phyloP scores from a whole-genome alignment of 1,139 yeast genomes.

The Geotrichum reessii region DNA sequence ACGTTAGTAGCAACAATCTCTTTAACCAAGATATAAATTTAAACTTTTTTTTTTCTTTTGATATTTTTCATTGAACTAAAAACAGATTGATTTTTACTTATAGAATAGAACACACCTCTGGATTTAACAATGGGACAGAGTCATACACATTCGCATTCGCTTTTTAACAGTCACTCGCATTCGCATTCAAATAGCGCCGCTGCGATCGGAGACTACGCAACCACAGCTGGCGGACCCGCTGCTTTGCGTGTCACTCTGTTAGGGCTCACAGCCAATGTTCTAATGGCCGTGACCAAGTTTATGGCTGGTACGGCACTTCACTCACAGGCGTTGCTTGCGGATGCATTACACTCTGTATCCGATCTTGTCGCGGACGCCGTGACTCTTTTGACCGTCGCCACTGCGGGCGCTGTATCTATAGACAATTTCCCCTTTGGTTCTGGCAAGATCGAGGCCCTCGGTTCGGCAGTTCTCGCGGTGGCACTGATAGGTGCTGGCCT shows the following conservation, averaged over 20 bases:
- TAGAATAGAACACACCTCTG: not conserved
- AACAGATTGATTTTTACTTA: not conserved
- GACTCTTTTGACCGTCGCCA: slow-evolving; percentile 81
- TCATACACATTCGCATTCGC: slow-evolving; percentile 9
- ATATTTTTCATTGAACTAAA: not conserved
- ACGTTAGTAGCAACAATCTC: not conserved
- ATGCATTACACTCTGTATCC: slow-evolving; percentile 88
- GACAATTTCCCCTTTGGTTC: slow-evolving; percentile 74
- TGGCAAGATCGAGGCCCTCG: slow-evolving; percentile 89
- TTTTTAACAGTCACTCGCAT: slow-evolving; percentile 22
- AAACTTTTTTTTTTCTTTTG: not conserved
- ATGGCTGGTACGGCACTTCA: slow-evolving; percentile 87
- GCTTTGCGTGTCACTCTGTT: slow-evolving; percentile 92
- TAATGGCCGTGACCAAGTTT: slow-evolving; percentile 82
- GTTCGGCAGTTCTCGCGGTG: slow-evolving; percentile 80
- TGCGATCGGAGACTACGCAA: slow-evolving; percentile 27
- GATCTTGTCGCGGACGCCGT: slow-evolving; percentile 85
- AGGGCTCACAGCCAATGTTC: slow-evolving; percentile 78
- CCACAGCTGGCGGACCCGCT: slow-evolving; percentile 50
- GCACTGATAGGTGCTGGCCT: slow-evolving; percentile 81
- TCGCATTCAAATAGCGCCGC: slow-evolving; percentile 27
- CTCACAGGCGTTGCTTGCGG: slow-evolving; percentile 90
- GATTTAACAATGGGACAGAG: not conserved
- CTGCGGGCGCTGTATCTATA: slow-evolving; percentile 62
- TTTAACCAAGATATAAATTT: not conserved